Base-by-base conservation (phyloP, 1,284 basidiomycete species). In the Sparassis latifolia region DNA sequence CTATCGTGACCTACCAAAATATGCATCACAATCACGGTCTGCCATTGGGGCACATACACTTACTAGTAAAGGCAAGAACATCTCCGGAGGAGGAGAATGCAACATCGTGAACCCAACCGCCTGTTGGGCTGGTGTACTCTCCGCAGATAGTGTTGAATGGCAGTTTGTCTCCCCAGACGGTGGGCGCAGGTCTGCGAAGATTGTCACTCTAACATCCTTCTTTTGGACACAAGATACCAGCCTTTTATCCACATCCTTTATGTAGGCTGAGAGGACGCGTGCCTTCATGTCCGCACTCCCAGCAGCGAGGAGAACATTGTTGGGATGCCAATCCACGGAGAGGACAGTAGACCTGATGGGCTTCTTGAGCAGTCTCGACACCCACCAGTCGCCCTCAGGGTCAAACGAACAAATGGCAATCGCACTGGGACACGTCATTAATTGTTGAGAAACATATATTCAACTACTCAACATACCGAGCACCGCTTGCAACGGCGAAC, bases 361-460 rank as follows among this genome's bases (percentile, higher is more conserved):
- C 69, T 97, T 97, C 84, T 99, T 99, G 69, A 99, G 76, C 62
- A 93, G 89, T 68, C 93, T 94, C 27, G 95, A 89, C 2, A 97
- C 93, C 97, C 97, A 99, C 97, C 97, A 99, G 68, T 99, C 92
- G 73, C 93, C 96, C 73, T 97, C 94, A 29, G 89, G 78, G 66
- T 97, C 94, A 65, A 96, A 97, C 12, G 90, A 94, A 67, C 94
- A 97, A 45, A 97, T 82, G 7, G 93, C 91, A 61, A 97, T 94
- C 37, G 92, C 89, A 40, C 94, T 90, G 44, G 3, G 35, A 31
- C 37, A 20, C 6, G 44, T 20, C 10, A 27, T 48, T 6, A 58
- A 33, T 7, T 40, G 5, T 20, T 12, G 1, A 4, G 28, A 27
- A 9, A 12, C 9, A 20, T 10, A 42, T 31, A 4, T n/a, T 4